Evolutionary conservation across 495 filamentous ascomycete species (phyloP).

Genomic region (Rostrohypoxylon terebratum): DNA sequence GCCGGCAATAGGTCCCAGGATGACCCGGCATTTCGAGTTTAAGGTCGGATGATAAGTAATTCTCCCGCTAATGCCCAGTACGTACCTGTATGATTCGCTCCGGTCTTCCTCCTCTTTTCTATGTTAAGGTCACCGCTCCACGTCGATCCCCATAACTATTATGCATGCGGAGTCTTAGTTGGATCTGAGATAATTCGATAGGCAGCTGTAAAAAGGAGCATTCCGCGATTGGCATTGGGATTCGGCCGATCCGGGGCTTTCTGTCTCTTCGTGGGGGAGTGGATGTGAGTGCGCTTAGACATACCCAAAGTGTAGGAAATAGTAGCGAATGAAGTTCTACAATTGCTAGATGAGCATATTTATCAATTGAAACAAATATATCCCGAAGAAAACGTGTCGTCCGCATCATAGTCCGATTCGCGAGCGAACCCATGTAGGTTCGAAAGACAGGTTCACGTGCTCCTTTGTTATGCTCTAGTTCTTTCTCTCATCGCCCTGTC

Average conservation of each 20-base stretch:
- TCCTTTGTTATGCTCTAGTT: background rate
- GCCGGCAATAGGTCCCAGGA: background rate
- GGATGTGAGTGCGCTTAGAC: background rate
- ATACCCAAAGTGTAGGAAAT: background rate
- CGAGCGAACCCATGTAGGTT: no score
- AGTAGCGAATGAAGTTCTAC: background rate
- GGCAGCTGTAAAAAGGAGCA: background rate
- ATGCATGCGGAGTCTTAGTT: background rate
- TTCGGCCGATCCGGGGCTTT: background rate
- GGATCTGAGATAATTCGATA: background rate
- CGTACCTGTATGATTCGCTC: conserved; percentile 1
- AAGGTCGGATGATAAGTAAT: background rate
- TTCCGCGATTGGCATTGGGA: background rate
- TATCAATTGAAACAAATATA: background rate
- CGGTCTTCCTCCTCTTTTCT: background rate
- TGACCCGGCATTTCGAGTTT: background rate
- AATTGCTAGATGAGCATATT: background rate
- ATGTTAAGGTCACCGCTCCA: conserved; percentile 13
- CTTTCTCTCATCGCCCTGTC: conserved; percentile 5
- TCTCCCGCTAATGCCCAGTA: background rate
- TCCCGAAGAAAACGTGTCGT: background rate
- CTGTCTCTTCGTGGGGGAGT: background rate
- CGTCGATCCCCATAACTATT: background rate
- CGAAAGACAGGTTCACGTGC: background rate
- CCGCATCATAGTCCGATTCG: no score